phyloP scores from a whole-genome alignment of 805 yeast genomes.

The Candida insectalens region DNA sequence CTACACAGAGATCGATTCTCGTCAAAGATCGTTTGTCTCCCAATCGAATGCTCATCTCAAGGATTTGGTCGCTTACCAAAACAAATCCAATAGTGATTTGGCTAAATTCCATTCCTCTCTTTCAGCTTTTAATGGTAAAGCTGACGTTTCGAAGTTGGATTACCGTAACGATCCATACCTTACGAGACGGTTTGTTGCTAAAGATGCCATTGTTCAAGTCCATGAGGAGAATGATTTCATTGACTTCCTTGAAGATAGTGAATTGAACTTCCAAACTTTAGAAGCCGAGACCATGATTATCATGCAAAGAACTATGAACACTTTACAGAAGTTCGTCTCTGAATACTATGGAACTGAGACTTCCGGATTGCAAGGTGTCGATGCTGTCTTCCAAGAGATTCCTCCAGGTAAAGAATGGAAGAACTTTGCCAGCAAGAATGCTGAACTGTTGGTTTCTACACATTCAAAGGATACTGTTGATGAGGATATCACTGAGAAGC shows the following conservation, averaged over 20 bases:
- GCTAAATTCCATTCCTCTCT: slow-evolving; percentile 15
- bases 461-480: neutral
- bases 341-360: slow-evolving; percentile 21
- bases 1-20: slow-evolving; percentile 29
- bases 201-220: slow-evolving; percentile 31
- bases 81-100: slow-evolving; percentile 22
- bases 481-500: slow-evolving; percentile 11
- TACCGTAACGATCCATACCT: slow-evolving; percentile 37
- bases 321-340: slow-evolving; percentile 19
- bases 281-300: slow-evolving; percentile 35
- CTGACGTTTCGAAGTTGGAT: slow-evolving; percentile 19
- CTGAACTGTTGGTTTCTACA: slow-evolving; percentile 22
- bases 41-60: slow-evolving; percentile 29
- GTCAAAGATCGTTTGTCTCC: slow-evolving; percentile 29
- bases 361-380: slow-evolving; percentile 21
- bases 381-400: slow-evolving; percentile 24
- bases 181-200: slow-evolving; percentile 26
- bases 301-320: slow-evolving; percentile 28
- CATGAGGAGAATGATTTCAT: slow-evolving; percentile 35
- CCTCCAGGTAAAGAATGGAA: slow-evolving; percentile 36
- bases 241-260: slow-evolving; percentile 33
- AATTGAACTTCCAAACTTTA: slow-evolving; percentile 28
- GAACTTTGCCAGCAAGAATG: slow-evolving; percentile 25
- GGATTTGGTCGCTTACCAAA: slow-evolving; percentile 27
- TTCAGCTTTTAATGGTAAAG: slow-evolving; percentile 9